phyloP scores from a whole-genome alignment of 805 yeast genomes.

The Tetrapisispora iriomotensis region DNA sequence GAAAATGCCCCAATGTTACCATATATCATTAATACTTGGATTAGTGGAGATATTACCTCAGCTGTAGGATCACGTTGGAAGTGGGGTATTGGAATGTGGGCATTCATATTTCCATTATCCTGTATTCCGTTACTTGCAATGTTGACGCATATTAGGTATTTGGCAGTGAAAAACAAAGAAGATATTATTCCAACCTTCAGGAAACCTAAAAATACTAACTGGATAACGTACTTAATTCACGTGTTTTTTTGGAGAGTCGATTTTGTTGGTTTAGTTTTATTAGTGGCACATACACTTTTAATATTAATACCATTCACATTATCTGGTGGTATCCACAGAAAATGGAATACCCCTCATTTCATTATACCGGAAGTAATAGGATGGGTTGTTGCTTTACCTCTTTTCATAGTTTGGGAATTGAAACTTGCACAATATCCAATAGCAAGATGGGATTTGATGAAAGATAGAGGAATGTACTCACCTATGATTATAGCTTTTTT shows the following conservation, averaged over 20 bases:
- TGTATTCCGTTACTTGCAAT: slow-evolving; percentile 40
- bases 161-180: slow-evolving; percentile 33
- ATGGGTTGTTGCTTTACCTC: slow-evolving; percentile 41
- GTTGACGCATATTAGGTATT: slow-evolving; percentile 37
- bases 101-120: slow-evolving; percentile 43
- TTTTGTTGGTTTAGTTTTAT: slow-evolving; percentile 44
- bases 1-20: slow-evolving; percentile 57
- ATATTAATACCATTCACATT: slow-evolving; percentile 58
- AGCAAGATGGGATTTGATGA: slow-evolving; percentile 43
- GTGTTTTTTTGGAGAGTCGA: slow-evolving; percentile 51
- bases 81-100: slow-evolving; percentile 54
- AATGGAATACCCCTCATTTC: slow-evolving; percentile 48
- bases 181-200: slow-evolving; percentile 2
- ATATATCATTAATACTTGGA: slow-evolving; percentile 62
- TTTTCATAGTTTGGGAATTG: slow-evolving; percentile 47
- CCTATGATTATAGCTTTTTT: slow-evolving; percentile 47
- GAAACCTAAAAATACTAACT: slow-evolving; percentile 6
- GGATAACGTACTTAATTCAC: slow-evolving; percentile 23
- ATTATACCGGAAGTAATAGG: slow-evolving; percentile 60
- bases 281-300: slow-evolving; percentile 46
- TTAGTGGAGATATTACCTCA: slow-evolving; percentile 42
- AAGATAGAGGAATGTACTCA: slow-evolving; percentile 55
- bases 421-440: slow-evolving; percentile 46
- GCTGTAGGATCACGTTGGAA: slow-evolving; percentile 33
- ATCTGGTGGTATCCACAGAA: slow-evolving; percentile 44